Evolutionary conservation across 1,139 yeast species (phyloP), one percentile per base, ranked within the genome.

Genomic region (Dujonia santamariae): DNA sequence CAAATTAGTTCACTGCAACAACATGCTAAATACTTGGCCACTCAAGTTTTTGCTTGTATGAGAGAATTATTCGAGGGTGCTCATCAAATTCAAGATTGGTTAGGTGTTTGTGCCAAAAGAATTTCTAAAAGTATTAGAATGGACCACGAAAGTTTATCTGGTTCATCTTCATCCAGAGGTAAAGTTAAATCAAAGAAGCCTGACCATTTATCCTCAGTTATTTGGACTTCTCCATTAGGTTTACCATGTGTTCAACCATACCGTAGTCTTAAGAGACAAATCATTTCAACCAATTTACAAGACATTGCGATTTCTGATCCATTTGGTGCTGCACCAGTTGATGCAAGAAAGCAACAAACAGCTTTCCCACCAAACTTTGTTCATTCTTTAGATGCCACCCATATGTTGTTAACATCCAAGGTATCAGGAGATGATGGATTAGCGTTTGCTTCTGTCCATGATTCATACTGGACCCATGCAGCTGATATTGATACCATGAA

Each of bases 401-500:
- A 92, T 54, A 92, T 92, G 98, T 68, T 92, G 38, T 67, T 90
- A 72, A 84, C 96, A 8, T 95, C 97, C 0, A 68, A 78, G 31
- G 79, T 78, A 17, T 88, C 97, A 58, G 78, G 83, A n/a, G 70
- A 77, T 30, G 54, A 56, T 4, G 78, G 75, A 0, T 58, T 92
- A 36, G 67, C 79, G n/a, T 92, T 94, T 68, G 97, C 98, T 0
- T 82, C 97, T 0, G 99, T 92, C 22, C 99, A 92, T 59, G 99
- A 92, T 58, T 90, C 97, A 1, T 92, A 86, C 56, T 92, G 99
- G 99, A 88, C 98, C 0, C 98, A 94, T 58, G 97, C 98, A 1
- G 67, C 78, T 27, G 94, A 86, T 53, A 79, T 92, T 22, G 83
- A 80, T 44, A 54, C 49, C 6, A 83, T 92, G 94, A 87, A 82